Conservation (phyloP, 495 filamentous ascomycete species). For the Xylaria venustula region DNA sequence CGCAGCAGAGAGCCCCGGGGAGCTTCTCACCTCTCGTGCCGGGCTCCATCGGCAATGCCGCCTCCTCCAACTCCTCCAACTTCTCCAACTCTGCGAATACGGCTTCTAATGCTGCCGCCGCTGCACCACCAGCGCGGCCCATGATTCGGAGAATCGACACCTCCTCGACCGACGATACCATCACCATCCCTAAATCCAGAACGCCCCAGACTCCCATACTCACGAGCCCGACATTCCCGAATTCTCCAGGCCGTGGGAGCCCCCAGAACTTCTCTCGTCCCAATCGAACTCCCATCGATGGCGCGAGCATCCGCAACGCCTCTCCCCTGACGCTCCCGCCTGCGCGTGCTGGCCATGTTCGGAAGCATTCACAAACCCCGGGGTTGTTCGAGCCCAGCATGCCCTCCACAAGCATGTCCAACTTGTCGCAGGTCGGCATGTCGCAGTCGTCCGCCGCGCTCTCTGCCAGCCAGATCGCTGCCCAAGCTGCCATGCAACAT, state of each 20-base stretch:
- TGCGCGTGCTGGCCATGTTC: conserved; percentile 41
- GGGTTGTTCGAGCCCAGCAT: conserved; percentile 88
- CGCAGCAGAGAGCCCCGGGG: conserved; percentile 48
- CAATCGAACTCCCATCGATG: conserved; percentile 36
- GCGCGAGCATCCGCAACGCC: conserved; percentile 38
- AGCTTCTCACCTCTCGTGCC: conserved; percentile 53
- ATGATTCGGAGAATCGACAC: conserved; percentile 43
- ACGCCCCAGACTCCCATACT: conserved; percentile 30
- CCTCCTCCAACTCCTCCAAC: conserved; percentile 19
- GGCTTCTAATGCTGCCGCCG: conserved; percentile 20
- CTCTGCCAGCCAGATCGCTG: conserved; percentile 82
- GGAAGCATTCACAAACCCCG: conserved; percentile 68
- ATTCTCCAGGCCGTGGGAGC: conserved; percentile 19
- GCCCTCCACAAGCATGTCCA: conserved; percentile 62
- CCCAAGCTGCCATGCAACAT: conserved; percentile 67
- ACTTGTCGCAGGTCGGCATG: conserved; percentile 48
- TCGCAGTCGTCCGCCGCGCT: conserved; percentile 36
- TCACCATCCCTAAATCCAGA: conserved; percentile 28
- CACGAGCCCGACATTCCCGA: conserved; percentile 32
- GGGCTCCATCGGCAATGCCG: conserved; percentile 17
- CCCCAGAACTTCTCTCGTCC: conserved; percentile 59
- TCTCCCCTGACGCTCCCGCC: conserved; percentile 45
- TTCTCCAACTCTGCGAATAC: conserved; percentile 29
- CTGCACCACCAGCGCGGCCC: conserved; percentile 36
- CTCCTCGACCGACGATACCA: conserved; percentile 41